Percentiles rank a stretch among this genome's conserved stretches.
Evolutionary conservation across 768 basidiomycete genomes (phyloP).

Genomic region (Serendipita vermifera): DNA sequence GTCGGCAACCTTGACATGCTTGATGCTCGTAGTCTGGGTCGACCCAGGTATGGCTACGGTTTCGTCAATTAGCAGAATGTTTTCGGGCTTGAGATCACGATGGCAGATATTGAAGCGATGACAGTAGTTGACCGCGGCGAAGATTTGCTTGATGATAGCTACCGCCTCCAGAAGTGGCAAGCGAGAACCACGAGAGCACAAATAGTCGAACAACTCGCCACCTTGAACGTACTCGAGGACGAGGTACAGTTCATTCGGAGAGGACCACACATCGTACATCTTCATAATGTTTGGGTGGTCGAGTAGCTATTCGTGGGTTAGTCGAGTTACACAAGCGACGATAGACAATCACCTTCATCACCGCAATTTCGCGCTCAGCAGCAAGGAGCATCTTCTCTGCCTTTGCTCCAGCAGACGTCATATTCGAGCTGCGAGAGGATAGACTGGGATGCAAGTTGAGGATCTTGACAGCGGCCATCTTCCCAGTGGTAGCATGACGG

Average conservation of each 20-base stretch:
- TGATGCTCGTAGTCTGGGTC: constrained; percentile 39
- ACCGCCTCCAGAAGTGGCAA: constrained; percentile 72
- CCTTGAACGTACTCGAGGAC: constrained; percentile 92
- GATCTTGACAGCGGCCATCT: constrained; percentile 93
- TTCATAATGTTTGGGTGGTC: constrained; percentile 94
- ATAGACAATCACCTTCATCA: constrained; percentile 58
- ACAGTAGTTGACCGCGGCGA: constrained; percentile 91
- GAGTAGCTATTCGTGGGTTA: constrained; percentile 42
- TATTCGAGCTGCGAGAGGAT: constrained; percentile 48
- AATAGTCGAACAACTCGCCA: constrained; percentile 92
- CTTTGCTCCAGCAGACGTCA: constrained; percentile 53
- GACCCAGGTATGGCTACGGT: constrained; percentile 79
- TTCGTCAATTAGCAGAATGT: constrained; percentile 46
- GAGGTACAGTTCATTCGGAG: constrained; percentile 78
- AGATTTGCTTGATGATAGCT: constrained; percentile 88
- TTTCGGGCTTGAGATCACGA: constrained; percentile 96
- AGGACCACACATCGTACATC: constrained; percentile 92
- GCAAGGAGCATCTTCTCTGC: constrained; percentile 72
- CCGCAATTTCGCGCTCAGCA: constrained; percentile 88
- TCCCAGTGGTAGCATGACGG: constrained; percentile 68
- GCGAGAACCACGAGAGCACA: constrained; percentile 68
- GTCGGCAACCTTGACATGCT: constrained; percentile 87
- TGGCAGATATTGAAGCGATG: constrained; percentile 97
- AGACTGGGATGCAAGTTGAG: constrained; percentile 71
- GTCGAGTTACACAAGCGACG: too few relatives aligned